phyloP scores from a whole-genome alignment of 495 filamentous ascomycete genomes.

The Penicillium alfredii region DNA sequence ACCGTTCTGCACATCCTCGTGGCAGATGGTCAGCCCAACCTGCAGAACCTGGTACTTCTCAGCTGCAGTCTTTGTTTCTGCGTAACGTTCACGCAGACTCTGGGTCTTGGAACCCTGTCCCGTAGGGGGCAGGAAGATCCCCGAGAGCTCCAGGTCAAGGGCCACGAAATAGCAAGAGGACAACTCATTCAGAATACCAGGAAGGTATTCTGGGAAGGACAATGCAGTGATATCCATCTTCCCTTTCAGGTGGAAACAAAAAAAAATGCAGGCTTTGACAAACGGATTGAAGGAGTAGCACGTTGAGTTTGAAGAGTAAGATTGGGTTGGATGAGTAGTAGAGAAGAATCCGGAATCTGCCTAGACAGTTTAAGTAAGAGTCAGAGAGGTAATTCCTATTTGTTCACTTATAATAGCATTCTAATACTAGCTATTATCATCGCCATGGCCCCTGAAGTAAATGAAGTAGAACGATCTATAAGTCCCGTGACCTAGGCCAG shows the following conservation, averaged over 20 bases:
- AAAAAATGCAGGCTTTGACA: too few species aligned
- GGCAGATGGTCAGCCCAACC: conserved; percentile 64
- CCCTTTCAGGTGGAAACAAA: too few species aligned
- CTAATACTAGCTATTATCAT: too few species aligned
- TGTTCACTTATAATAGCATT: too few species aligned
- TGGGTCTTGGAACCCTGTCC: conserved; percentile 20
- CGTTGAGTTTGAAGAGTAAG: too few species aligned
- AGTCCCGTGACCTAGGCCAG: conserved; percentile 28
- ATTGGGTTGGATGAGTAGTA: too few species aligned
- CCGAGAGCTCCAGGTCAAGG: conserved; percentile 73
- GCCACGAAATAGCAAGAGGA: conserved; percentile 57
- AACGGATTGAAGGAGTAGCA: background rate
- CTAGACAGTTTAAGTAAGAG: too few species aligned
- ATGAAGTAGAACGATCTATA: too few species aligned
- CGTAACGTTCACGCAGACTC: conserved; percentile 60
- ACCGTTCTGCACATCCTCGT: conserved; percentile 47
- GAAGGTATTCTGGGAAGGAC: conserved; percentile 51
- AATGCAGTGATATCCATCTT: conserved; percentile 58
- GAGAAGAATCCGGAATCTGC: too few species aligned
- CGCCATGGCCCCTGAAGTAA: too few species aligned
- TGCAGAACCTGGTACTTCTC: conserved; percentile 69
- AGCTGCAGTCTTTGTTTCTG: conserved; percentile 57
- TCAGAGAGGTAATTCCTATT: too few species aligned
- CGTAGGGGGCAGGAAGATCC: conserved; percentile 43
- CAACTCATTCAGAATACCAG: conserved; percentile 54